phyloP scores from a whole-genome alignment of 148 eudicot genomes.

The Rhododendron griersonianum region DNA sequence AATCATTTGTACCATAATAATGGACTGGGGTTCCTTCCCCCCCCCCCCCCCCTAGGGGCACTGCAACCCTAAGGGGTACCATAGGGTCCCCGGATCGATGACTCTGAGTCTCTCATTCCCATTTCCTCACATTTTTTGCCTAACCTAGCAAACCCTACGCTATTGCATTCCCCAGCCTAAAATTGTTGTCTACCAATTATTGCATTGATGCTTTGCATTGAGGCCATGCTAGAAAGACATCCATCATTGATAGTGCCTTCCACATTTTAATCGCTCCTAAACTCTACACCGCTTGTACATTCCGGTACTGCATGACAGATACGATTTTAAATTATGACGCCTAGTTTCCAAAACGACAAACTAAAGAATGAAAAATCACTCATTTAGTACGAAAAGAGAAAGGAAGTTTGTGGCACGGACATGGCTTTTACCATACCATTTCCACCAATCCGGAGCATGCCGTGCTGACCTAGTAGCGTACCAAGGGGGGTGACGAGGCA shows the following conservation, averaged over 20 bases:
- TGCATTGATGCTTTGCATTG: background rate
- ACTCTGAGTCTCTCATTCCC: background rate
- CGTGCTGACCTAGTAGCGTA: slow-evolving; percentile 9
- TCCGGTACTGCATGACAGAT: background rate
- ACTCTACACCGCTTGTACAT: background rate
- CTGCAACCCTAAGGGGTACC: background rate
- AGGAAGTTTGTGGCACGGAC: background rate
- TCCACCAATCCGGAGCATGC: slow-evolving; percentile 8
- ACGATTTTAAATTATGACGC: background rate
- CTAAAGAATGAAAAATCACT: background rate
- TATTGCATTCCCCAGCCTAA: background rate
- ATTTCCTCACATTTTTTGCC: background rate
- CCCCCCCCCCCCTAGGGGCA: background rate
- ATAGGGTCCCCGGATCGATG: background rate
- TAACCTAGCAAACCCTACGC: background rate
- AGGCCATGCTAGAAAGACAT: background rate
- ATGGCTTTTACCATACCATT: slow-evolving; percentile 18
- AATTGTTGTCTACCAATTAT: background rate
- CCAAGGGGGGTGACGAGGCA: background rate
- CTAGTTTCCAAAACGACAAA: background rate
- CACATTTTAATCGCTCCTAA: background rate
- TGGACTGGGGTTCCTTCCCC: too few species aligned
- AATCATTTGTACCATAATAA: background rate
- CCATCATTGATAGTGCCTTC: background rate
- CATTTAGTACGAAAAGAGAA: background rate